These are phyloP conservation scores for Fusarium guadeloupense DNA, from an alignment of 2,329 filamentous ascomycete genomes.

Conservation along the genomic window DNA sequence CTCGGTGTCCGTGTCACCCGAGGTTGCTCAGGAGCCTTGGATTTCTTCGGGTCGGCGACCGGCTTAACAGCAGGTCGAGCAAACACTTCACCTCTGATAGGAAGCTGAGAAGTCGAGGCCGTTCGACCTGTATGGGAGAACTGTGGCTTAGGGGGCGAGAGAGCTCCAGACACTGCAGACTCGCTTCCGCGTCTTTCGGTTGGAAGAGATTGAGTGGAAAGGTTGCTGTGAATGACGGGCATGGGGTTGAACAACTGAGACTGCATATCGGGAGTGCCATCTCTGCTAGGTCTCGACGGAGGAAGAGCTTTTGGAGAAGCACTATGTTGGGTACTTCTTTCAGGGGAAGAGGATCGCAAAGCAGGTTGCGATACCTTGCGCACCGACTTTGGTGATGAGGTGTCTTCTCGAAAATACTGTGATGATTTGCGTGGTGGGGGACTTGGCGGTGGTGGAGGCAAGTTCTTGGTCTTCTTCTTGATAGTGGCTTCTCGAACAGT, in stretches of 20 bases:
- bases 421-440: constrained; percentile 71
- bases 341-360: constrained; percentile 48
- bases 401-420: constrained; percentile 59
- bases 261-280: constrained; percentile 71
- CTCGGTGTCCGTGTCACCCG: constrained; percentile 57
- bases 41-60: constrained; percentile 34
- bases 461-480: constrained; percentile 54
- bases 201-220: constrained; percentile 59
- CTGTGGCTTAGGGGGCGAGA: constrained; percentile 48
- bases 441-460: constrained; percentile 64
- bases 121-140: constrained; percentile 44
- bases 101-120: constrained; percentile 47
- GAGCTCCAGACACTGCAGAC: constrained; percentile 45
- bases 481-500: constrained; percentile 66
- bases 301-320: constrained; percentile 51
- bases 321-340: constrained; percentile 39
- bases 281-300: constrained; percentile 72
- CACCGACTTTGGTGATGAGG: constrained; percentile 52
- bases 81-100: constrained; percentile 33
- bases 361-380: constrained; percentile 44
- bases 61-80: constrained; percentile 15
- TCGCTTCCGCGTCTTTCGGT: constrained; percentile 58
- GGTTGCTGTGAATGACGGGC: constrained; percentile 70
- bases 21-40: constrained; percentile 29
- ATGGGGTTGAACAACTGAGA: constrained; percentile 61